A percentile compares a stretch with the other conserved stretches of the same genome.
Evolutionary conservation across 164 flowering plant genomes (phyloP).

Genomic region (Paratinospora sagittata): DNA sequence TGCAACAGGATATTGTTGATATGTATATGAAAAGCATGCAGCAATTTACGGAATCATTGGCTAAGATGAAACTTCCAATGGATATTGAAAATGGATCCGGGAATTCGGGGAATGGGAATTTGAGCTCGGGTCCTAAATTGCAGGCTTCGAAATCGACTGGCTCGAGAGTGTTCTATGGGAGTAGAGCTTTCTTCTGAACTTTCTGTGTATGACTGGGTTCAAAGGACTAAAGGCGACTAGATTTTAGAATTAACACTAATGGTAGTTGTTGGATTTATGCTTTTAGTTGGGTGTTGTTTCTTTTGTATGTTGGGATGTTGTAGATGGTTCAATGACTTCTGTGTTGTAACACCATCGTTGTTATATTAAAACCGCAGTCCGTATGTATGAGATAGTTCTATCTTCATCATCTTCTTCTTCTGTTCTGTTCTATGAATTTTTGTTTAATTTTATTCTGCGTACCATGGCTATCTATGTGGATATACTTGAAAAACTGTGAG

Average conservation of each 20-base stretch:
- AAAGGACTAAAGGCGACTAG: conserved; percentile 43
- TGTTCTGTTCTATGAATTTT: neutral
- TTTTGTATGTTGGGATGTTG: conserved; percentile 27
- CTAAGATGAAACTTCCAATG: conserved; percentile 96
- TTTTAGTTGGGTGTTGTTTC: conserved; percentile 24
- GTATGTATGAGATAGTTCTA: neutral
- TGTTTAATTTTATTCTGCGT: neutral
- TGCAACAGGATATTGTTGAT: conserved; percentile 88
- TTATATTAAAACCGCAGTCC: neutral
- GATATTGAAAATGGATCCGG: conserved; percentile 39
- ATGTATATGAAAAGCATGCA: conserved; percentile 99
- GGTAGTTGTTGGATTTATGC: conserved; percentile 20
- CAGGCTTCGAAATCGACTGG: conserved; percentile 35
- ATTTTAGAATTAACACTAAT: conserved; percentile 35
- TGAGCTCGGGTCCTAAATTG: conserved; percentile 46
- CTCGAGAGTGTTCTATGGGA: conserved; percentile 86
- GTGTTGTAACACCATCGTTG: conserved; percentile 5
- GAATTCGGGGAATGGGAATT: conserved; percentile 32
- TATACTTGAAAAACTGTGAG: neutral
- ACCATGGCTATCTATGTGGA: neutral
- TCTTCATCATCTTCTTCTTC: neutral
- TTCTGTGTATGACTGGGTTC: conserved; percentile 11
- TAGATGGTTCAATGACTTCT: conserved; percentile 6
- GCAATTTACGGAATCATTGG: conserved; percentile 92
- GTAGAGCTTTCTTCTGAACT: conserved; percentile 90